Base-by-base conservation (phyloP, 2,329 filamentous ascomycete genomes). In the Cytospora leucostoma region DNA sequence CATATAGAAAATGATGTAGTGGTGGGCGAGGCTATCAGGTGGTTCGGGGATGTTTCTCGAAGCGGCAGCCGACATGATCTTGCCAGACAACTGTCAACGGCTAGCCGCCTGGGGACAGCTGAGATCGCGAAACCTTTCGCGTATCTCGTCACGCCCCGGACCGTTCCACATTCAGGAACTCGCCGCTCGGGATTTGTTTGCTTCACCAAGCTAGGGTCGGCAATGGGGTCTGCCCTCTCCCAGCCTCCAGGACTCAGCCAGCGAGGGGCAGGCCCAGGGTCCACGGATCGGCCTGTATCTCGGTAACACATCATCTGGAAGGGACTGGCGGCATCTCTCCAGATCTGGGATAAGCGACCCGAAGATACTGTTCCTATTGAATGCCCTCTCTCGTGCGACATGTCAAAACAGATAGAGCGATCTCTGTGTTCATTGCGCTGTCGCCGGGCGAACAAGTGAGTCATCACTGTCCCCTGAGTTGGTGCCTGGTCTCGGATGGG, bases 121-220 rank as follows among this genome's bases (percentile, higher is more conserved):
- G 52, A 56, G 59, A 63, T 63, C 10, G 63, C 63, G 60, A 49
- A 56, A 56, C 56, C 27, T 51, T 35, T 55, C 17, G 50, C 50
- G 47, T 53, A 47, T 27, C 40, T 55, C 49, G 32, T 33, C 44
- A 51, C 19, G 34, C 19, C 54, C 37, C 38, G 37, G 38, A 49
- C 40, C 21, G 59, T 62, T 27, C 49, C 55, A 65, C 59, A 21
- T n/a, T 38, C 55, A 65, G 59, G 63, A 37, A 59, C 63, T 51
- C 50, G 19, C 54, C 35, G 35, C 50, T 38, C 27, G 54, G 34
- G 59, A 59, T 55, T 54, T 33, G 59, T 15, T 58, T 27, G 59
- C 59, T 62, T 38, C 38, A 15, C 8, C 33, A 50, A 34, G 51
- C 59, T 37, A 50, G 59, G 35, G 38, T 53, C 33, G 51, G 51